Conservation (phyloP, 163 green algal species). For the Scenedesmus sp. region DNA sequence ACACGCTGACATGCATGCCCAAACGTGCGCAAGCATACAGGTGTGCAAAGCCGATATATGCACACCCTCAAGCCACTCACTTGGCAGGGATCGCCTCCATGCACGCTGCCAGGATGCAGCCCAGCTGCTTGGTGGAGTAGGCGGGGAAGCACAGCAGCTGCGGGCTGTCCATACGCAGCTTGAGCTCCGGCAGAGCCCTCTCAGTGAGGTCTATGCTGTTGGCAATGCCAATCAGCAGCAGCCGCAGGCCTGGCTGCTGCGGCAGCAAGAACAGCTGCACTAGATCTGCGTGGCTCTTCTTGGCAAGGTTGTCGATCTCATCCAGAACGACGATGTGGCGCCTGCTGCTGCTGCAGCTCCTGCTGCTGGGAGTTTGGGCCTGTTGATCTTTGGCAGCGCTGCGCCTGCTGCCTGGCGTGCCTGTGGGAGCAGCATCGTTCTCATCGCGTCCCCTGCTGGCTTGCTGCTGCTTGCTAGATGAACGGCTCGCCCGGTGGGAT, state of each 20-base stretch:
- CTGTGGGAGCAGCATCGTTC: not conserved
- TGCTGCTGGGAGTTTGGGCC: no score
- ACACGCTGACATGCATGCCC: no score
- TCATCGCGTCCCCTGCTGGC: not conserved
- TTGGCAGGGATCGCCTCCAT: conserved; percentile 29
- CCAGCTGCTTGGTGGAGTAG: conserved; percentile 66
- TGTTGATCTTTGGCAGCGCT: not conserved
- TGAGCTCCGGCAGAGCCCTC: conserved; percentile 68
- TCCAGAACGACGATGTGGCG: conserved; percentile 67
- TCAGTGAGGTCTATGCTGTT: conserved; percentile 77
- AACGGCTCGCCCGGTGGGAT: not conserved
- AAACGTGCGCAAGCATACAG: not conserved
- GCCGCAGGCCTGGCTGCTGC: conserved; percentile 37
- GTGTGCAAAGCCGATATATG: not conserved
- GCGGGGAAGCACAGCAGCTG: conserved; percentile 68
- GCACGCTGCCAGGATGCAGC: not conserved
- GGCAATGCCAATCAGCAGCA: conserved; percentile 69
- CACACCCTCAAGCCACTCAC: not conserved
- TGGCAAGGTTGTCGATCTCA: conserved; percentile 71
- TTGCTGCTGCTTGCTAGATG: not conserved
- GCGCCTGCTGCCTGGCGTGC: not conserved
- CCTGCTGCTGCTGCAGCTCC: conserved; percentile 25
- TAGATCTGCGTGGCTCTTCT: conserved; percentile 54
- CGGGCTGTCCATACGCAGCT: conserved; percentile 55
- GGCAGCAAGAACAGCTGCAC: conserved; percentile 71